Percentiles rank a stretch among this genome's conserved stretches.
These are phyloP conservation scores for Xylaria digitata DNA, from an alignment of 2,329 filamentous ascomycete species.

Conservation along the genomic window DNA sequence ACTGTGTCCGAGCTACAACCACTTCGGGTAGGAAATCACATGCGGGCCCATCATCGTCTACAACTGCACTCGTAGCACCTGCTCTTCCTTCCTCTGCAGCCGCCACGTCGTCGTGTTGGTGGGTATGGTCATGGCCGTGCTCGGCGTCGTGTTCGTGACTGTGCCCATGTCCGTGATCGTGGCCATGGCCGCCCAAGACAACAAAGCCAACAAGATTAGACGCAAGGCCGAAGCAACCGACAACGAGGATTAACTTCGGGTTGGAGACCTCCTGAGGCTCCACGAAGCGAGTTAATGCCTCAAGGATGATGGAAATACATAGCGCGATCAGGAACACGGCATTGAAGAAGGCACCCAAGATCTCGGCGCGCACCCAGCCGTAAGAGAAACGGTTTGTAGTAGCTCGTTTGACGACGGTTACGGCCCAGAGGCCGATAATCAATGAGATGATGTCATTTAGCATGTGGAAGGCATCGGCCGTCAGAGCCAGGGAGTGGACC, in stretches of 20 bases:
- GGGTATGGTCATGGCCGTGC: constrained; percentile 59
- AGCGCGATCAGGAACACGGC: constrained; percentile 97
- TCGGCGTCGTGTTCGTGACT: constrained; percentile 72
- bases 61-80: constrained; percentile 55
- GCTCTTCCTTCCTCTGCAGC: constrained; percentile 65
- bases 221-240: constrained; percentile 84
- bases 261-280: constrained; percentile 89
- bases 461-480: constrained; percentile 99
- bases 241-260: constrained; percentile 87
- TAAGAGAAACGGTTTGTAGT: constrained; percentile 95
- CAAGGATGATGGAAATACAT: constrained; percentile 95
- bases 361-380: constrained; percentile 97
- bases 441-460: constrained; percentile 98
- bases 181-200: constrained; percentile 92
- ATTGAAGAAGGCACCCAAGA: constrained; percentile 94
- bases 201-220: constrained; percentile 92
- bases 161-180: constrained; percentile 73
- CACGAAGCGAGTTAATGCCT: constrained; percentile 91
- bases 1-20: constrained; percentile 62
- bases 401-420: constrained; percentile 85
- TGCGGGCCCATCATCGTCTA: constrained; percentile 68
- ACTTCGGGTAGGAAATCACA: constrained; percentile 73
- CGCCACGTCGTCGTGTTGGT: constrained; percentile 52
- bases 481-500: constrained; percentile 90
- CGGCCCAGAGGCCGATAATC: constrained; percentile 92